phyloP scores from a whole-genome alignment of 164 flowering plant genomes.

The Vitis cinerea region DNA sequence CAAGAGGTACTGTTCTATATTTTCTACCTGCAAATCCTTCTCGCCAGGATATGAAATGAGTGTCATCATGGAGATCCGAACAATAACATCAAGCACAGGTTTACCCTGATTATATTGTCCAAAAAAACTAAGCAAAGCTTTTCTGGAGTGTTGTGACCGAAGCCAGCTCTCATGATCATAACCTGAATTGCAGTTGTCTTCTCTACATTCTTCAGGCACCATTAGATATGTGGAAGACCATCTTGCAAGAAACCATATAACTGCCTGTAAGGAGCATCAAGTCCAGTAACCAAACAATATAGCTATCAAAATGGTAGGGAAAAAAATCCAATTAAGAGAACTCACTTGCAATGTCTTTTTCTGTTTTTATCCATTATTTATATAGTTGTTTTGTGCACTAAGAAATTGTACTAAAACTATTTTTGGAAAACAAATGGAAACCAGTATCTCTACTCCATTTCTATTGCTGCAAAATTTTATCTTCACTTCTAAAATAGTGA shows the following conservation, averaged over 20 bases:
- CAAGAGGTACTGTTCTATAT: not conserved
- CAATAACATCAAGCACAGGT: slow-evolving; percentile 64
- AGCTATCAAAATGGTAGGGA: too few species aligned
- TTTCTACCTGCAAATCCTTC: slow-evolving; percentile 78
- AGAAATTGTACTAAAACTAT: too few species aligned
- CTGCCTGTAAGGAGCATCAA: slow-evolving; percentile 48
- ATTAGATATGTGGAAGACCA: slow-evolving; percentile 88
- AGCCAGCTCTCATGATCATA: slow-evolving; percentile 25
- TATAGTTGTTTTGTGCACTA: too few species aligned
- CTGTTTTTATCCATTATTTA: too few species aligned
- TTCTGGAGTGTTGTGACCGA: slow-evolving; percentile 35
- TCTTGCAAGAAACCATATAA: slow-evolving; percentile 94
- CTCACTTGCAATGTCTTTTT: not conserved
- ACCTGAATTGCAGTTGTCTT: slow-evolving; percentile 15
- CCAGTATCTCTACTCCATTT: too few species aligned
- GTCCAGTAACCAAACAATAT: not conserved
- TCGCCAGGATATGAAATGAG: slow-evolving; percentile 86
- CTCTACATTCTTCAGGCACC: slow-evolving; percentile 47
- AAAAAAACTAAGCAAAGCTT: slow-evolving; percentile 49
- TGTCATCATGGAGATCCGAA: slow-evolving; percentile 62
- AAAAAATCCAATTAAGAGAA: not conserved
- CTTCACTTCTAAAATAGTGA: too few species aligned
- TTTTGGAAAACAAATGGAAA: too few species aligned
- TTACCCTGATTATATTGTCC: slow-evolving; percentile 77
- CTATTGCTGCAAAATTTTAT: too few species aligned